A percentile compares a stretch with the other conserved stretches of the same genome.
phyloP scores from a whole-genome alignment of 345 rosid species.

The Barbarea vulgaris region DNA sequence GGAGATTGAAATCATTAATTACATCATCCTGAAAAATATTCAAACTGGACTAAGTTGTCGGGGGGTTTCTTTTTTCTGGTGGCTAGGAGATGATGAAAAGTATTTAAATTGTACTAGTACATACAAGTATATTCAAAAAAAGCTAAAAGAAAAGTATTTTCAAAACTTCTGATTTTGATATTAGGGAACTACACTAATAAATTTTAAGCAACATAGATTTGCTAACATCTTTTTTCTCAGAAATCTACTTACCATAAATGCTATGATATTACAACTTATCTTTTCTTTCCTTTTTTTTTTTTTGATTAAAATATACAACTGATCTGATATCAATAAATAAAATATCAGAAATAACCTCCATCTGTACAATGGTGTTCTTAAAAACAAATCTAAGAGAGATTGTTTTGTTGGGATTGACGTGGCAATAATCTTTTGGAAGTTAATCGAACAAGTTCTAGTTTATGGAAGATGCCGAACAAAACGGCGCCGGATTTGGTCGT shows the following conservation, averaged over 20 bases:
- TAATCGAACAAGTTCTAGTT: neutral
- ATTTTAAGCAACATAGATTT: neutral
- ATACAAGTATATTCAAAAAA: too few species aligned
- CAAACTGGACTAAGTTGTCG: too few species aligned
- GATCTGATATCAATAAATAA: neutral
- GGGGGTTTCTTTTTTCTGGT: too few species aligned
- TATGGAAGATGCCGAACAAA: conserved; percentile 23
- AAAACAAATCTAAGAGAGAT: conserved; percentile 12
- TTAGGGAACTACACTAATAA: neutral
- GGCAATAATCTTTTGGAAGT: conserved; percentile 12
- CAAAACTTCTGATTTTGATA: too few species aligned
- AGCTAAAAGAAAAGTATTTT: too few species aligned
- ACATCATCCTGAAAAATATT: too few species aligned
- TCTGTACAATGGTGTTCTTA: neutral
- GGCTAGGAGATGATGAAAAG: too few species aligned
- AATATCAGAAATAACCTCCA: conserved; percentile 10
- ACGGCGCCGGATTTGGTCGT: conserved; percentile 33
- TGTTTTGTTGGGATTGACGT: conserved; percentile 8
- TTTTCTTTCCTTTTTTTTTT: too few species aligned
- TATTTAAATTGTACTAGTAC: too few species aligned
- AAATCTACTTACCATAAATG: neutral
- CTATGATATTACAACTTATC: neutral
- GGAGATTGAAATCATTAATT: too few species aligned
- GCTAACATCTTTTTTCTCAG: neutral
- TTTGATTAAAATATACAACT: neutral